These are phyloP conservation scores for Lanzia echinophila DNA, from an alignment of 2,329 filamentous ascomycete species.

Conservation along the genomic window DNA sequence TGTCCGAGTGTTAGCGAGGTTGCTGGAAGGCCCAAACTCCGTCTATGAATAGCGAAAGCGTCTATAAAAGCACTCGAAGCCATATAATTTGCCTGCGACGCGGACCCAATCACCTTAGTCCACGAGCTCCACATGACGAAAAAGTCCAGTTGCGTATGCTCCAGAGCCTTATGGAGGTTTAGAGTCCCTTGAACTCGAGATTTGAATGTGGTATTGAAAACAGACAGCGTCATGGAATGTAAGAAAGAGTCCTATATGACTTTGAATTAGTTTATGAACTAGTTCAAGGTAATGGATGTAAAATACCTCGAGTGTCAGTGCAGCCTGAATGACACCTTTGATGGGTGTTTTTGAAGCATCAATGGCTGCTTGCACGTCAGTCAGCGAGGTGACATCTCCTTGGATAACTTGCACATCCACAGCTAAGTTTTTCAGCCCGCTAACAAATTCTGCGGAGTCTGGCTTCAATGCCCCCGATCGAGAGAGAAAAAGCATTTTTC, in stretches of 20 bases:
- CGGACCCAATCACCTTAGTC: constrained; percentile 26
- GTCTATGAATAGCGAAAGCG: constrained; percentile 26
- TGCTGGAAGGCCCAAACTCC: constrained; percentile 21
- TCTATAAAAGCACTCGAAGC: constrained; percentile 34
- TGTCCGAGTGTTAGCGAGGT: constrained; percentile 27
- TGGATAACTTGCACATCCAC: not conserved
- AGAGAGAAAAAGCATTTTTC: not conserved
- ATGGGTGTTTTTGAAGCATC: constrained; percentile 28
- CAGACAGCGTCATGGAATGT: not conserved
- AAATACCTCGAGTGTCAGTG: not conserved
- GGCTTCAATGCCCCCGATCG: constrained; percentile 2
- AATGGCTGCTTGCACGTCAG: not conserved
- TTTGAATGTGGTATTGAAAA: constrained; percentile 9
- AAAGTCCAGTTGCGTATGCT: constrained; percentile 29
- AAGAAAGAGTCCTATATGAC: not conserved
- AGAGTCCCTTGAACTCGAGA: constrained; percentile 29
- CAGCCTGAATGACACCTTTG: constrained; percentile 4
- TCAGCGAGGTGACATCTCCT: constrained; percentile 2
- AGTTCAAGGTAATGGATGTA: not conserved
- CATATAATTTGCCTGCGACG: constrained; percentile 33
- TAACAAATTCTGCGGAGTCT: constrained; percentile 2
- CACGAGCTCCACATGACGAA: constrained; percentile 31
- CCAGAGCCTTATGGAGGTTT: constrained; percentile 11
- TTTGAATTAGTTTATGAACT: constrained; percentile 18
- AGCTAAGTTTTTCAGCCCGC: not conserved